Evolutionary conservation across 257 asterid species (phyloP).

Genomic region (Nemophila menziesii): DNA sequence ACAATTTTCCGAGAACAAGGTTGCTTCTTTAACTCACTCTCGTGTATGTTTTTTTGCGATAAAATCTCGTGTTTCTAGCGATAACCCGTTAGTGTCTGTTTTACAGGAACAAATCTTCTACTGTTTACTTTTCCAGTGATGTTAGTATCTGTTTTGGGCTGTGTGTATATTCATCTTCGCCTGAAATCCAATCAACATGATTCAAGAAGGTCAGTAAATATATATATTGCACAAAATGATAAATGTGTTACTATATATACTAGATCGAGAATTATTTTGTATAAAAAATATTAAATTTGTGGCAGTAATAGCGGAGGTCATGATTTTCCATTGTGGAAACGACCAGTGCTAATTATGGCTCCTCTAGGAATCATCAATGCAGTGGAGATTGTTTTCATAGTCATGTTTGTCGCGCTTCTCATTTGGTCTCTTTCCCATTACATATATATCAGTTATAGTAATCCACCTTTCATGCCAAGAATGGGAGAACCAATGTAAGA

Average conservation of each 20-base stretch:
- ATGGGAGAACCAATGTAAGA: too few relatives aligned
- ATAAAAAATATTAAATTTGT: too few relatives aligned
- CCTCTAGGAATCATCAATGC: conserved; percentile 30
- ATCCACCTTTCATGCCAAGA: too few relatives aligned
- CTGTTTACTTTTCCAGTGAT: conserved; percentile 38
- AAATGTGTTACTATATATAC: too few relatives aligned
- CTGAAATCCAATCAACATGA: conserved; percentile 14
- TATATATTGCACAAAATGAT: too few relatives aligned
- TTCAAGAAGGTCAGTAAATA: conserved; percentile 17
- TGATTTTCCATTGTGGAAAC: conserved; percentile 23
- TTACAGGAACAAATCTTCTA: conserved; percentile 53
- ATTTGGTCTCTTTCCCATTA: conserved; percentile 48
- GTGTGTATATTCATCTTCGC: conserved; percentile 35
- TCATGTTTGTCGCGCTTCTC: conserved; percentile 39
- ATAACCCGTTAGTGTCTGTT: too few relatives aligned
- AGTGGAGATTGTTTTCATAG: conserved; percentile 8
- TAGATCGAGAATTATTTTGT: too few relatives aligned
- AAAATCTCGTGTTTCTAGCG: too few relatives aligned
- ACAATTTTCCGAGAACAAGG: conserved; percentile 51
- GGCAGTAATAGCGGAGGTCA: conserved; percentile 17
- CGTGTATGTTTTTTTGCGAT: background rate
- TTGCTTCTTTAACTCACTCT: conserved; percentile 2
- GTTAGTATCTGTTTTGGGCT: conserved; percentile 37
- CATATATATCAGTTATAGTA: conserved; percentile 24
- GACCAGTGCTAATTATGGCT: conserved; percentile 35